Evolutionary conservation across 2,329 filamentous ascomycete genomes (phyloP).

Genomic region (Pochonia chlamydosporia): DNA sequence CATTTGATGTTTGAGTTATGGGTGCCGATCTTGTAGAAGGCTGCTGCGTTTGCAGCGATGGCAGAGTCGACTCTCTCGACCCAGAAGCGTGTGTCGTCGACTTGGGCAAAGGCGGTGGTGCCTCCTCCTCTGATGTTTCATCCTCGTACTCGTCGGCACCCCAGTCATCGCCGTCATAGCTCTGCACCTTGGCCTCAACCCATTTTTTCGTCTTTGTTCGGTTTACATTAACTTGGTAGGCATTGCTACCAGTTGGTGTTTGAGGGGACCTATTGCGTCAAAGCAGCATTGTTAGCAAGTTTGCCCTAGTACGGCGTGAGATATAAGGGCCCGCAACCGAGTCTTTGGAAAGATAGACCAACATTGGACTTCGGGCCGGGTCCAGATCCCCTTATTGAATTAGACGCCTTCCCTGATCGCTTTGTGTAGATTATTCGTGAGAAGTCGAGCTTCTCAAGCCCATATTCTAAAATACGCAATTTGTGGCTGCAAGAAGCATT

Average conservation of each 20-base stretch:
- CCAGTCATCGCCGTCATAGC: constrained; percentile 94
- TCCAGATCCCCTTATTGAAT: constrained; percentile 21
- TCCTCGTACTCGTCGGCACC: constrained; percentile 66
- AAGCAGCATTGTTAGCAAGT: too few species aligned
- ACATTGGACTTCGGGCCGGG: constrained; percentile 22
- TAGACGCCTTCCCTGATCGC: background rate
- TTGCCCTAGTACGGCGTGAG: too few species aligned
- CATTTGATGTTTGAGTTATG: background rate
- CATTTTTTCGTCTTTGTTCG: constrained; percentile 90
- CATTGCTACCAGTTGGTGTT: constrained; percentile 24
- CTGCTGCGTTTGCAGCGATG: constrained; percentile 8
- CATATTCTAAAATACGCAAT: background rate
- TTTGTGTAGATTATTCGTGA: background rate
- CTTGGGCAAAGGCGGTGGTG: background rate
- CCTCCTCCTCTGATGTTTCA: constrained; percentile 36
- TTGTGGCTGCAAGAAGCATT: background rate
- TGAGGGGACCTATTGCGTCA: constrained; percentile 27
- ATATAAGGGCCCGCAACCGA: too few species aligned
- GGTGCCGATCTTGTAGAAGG: background rate
- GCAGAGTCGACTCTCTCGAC: constrained; percentile 4
- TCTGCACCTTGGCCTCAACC: constrained; percentile 81
- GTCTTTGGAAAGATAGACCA: constrained; percentile 10
- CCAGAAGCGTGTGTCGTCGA: background rate
- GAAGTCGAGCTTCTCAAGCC: background rate
- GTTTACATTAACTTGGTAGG: constrained; percentile 80